A percentile compares a stretch with the other conserved stretches of the same genome.
Conservation (phyloP, 352 stramenopile species). For the Globisporangium parvum region DNA sequence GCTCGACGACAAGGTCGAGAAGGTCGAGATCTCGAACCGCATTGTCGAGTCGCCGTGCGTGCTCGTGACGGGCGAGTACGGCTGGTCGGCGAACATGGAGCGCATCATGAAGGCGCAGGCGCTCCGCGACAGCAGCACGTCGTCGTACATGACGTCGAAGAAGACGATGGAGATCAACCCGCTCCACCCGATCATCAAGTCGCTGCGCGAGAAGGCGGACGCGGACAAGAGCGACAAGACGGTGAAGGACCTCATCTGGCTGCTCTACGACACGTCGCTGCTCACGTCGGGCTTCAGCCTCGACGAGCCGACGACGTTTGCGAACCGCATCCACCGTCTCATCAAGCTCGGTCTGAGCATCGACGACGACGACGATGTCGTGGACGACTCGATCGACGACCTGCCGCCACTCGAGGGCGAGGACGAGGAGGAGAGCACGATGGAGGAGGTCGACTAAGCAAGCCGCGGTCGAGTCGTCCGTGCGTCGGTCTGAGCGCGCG, state of each 20-base stretch:
- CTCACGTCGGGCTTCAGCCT: constrained; percentile 98
- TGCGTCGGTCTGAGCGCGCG: too few relatives aligned
- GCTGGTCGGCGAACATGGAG: constrained; percentile 99
- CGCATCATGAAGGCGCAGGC: constrained; percentile 99
- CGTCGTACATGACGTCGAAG: constrained; percentile 99
- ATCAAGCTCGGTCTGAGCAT: constrained; percentile 99
- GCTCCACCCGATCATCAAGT: constrained; percentile 97
- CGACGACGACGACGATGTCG: constrained; percentile 96
- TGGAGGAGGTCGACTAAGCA: constrained; percentile 99
- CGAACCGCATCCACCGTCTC: constrained; percentile 98
- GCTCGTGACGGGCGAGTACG: constrained; percentile 99
- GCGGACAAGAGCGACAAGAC: constrained; percentile 99
- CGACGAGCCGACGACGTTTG: constrained; percentile 98
- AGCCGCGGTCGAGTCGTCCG: too few relatives aligned
- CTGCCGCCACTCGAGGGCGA: constrained; percentile 96
- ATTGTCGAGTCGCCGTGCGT: constrained; percentile 98
- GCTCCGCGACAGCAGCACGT: constrained; percentile 95
- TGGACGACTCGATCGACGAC: constrained; percentile 94
- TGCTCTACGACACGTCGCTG: constrained; percentile 99
- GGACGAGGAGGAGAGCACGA: constrained; percentile 95
- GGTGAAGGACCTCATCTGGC: constrained; percentile 99
- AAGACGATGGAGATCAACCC: constrained; percentile 99
- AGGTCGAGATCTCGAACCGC: constrained; percentile 99
- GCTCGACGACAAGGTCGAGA: constrained; percentile 99
- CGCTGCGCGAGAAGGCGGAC: constrained; percentile 97